Base-by-base conservation (phyloP, 1,284 basidiomycete species). In the Cryptococcus wingfieldii region DNA sequence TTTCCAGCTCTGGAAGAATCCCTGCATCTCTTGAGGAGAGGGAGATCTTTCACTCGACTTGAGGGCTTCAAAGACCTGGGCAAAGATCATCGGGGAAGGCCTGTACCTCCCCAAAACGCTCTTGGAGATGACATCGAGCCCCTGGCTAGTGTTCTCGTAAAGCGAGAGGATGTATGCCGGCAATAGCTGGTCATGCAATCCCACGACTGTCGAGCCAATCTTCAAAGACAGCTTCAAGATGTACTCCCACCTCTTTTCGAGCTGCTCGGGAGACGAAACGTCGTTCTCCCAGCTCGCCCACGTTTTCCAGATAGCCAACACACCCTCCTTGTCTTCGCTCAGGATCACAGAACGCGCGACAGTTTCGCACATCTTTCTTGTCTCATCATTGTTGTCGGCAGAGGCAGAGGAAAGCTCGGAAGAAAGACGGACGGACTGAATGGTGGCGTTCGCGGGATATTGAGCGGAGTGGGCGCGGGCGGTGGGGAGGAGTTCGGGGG, bases 341-440 rank as follows among this genome's bases (percentile, higher is more conserved):
- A 62, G 41, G 14, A 50, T 61, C 7, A 67, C 62, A 2, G 52
- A 27, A 38, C 58, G 51, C 25, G 65, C 57, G 16, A 58, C 53
- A 5, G 54, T 60, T n/a, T 62, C 56, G 25, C 61, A 65, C n/a
- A 56, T 52, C 37, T 47, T 46, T 14, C 64, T 64, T 25, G 67
- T 53, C 0, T 25, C 38, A 5, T 41, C 56, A 10, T 34, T 10
- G 25, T 55, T 51, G 13, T 34, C 31, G 31, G 31, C 31, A 34
- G 50, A 48, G 13, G 54, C 44, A 3, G 18, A 16, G 5, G 45
- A 50, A 1, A 56, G 41, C 56, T 72, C 68, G 10, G 62, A 58
- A 16, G 42, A 23, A 4, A 73, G 53, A 6, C 62, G 62, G 9
- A 41, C 44, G 2, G 58, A 56, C 61, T 72, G 72, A 10, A 77